Conservation (phyloP, 768 basidiomycete genomes). For the Mycena rebaudengoi region DNA sequence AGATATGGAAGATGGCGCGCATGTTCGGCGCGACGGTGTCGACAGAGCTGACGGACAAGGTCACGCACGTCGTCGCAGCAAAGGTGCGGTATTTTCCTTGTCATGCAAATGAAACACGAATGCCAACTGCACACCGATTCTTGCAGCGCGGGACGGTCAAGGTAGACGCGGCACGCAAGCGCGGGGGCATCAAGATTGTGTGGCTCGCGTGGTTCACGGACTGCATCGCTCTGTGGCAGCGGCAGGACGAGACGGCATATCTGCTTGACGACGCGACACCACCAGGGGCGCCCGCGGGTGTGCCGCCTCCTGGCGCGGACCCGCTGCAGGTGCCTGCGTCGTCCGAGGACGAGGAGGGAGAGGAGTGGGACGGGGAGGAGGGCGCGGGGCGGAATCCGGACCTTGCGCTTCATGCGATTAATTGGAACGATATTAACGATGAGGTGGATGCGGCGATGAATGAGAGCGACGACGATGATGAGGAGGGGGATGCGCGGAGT, state of each 20-base stretch:
- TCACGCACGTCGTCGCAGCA: conserved; percentile 93
- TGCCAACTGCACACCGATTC: too few species aligned
- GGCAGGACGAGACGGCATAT: conserved; percentile 82
- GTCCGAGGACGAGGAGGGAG: conserved; percentile 39
- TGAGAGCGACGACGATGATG: conserved; percentile 76
- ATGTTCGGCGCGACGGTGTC: conserved; percentile 90
- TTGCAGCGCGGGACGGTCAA: conserved; percentile 88
- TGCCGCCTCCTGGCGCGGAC: conserved; percentile 52
- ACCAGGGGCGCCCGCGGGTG: neutral
- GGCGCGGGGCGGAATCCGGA: conserved; percentile 26
- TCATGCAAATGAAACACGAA: conserved; percentile 4
- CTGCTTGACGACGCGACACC: conserved; percentile 62
- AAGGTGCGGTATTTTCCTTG: conserved; percentile 59
- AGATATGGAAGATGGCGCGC: conserved; percentile 86
- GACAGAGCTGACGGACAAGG: conserved; percentile 66
- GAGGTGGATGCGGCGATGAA: conserved; percentile 91
- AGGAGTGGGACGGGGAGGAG: conserved; percentile 21
- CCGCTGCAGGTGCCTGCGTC: conserved; percentile 41
- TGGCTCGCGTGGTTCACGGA: conserved; percentile 92
- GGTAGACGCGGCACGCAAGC: conserved; percentile 82
- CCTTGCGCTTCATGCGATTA: conserved; percentile 67
- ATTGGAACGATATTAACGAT: conserved; percentile 86
- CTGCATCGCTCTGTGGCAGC: conserved; percentile 87
- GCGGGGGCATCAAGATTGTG: conserved; percentile 84
- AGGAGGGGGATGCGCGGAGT: conserved; percentile 44